A percentile compares a stretch with the other conserved stretches of the same genome.
Evolutionary conservation across 2,329 filamentous ascomycete genomes (phyloP).

Genomic region (Juglanconis sp.): DNA sequence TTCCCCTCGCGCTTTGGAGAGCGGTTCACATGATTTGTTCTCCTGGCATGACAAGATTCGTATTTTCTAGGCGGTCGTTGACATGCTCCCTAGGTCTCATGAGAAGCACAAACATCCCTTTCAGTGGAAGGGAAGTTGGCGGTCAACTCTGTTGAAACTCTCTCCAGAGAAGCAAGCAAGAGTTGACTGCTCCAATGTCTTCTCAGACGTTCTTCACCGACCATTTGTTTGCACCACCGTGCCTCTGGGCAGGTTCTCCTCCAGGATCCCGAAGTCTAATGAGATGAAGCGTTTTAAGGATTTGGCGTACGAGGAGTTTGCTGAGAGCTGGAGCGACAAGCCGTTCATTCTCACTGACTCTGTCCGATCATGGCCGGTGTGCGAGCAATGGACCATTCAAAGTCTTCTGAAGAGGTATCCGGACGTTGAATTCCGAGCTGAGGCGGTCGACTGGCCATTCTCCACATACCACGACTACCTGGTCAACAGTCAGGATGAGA

Average conservation of each 20-base stretch:
- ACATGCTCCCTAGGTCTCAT: conserved; percentile 26
- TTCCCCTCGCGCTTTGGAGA: neutral
- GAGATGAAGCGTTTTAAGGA: conserved; percentile 67
- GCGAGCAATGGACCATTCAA: conserved; percentile 70
- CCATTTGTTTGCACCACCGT: conserved; percentile 88
- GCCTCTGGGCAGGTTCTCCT: conserved; percentile 61
- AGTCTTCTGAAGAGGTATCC: conserved; percentile 62
- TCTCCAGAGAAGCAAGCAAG: conserved; percentile 45
- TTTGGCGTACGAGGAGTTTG: conserved; percentile 71
- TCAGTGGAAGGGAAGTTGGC: conserved; percentile 81
- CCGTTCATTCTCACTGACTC: conserved; percentile 86
- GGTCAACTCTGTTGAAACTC: conserved; percentile 69
- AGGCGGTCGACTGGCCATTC: conserved; percentile 90
- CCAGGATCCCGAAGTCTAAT: conserved; percentile 70
- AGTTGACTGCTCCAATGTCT: conserved; percentile 74
- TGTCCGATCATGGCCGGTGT: conserved; percentile 79
- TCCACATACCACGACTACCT: conserved; percentile 81
- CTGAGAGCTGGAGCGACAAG: conserved; percentile 68
- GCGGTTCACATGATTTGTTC: neutral
- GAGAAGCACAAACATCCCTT: conserved; percentile 38
- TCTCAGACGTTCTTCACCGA: conserved; percentile 84
- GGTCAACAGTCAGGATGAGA: conserved; percentile 76
- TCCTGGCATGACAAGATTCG: neutral
- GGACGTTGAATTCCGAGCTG: conserved; percentile 74
- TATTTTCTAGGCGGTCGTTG: neutral